These are phyloP conservation scores for Plasmodium inui DNA, from an alignment of 169 alveolate species.

Conservation along the genomic window DNA sequence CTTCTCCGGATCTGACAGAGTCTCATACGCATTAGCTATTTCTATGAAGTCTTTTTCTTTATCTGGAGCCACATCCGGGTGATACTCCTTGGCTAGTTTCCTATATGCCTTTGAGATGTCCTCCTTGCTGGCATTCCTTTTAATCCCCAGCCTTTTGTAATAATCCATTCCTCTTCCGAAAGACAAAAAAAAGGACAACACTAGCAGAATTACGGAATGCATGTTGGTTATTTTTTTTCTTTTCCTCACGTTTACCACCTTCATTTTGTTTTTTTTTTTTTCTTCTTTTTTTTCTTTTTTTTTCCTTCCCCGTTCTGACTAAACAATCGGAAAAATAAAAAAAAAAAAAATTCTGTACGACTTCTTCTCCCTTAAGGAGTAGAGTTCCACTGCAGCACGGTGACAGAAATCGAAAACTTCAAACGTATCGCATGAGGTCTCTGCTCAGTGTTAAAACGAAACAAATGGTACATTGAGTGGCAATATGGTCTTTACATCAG, in stretches of 20 bases:
- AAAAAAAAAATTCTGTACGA: background rate
- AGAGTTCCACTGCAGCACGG: background rate
- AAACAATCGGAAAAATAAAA: background rate
- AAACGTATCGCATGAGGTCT: background rate
- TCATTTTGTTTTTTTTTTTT: conserved; percentile 12
- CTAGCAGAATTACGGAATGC: conserved; percentile 25
- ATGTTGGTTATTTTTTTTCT: conserved; percentile 31
- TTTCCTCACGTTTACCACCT: conserved; percentile 28
- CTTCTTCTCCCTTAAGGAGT: background rate
- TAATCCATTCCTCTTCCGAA: conserved; percentile 83
- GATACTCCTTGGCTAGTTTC: conserved; percentile 91
- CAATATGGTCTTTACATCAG: background rate
- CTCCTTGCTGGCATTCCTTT: conserved; percentile 88
- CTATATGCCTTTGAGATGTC: conserved; percentile 95
- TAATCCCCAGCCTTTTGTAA: conserved; percentile 89
- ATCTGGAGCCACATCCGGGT: conserved; percentile 93
- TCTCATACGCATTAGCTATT: conserved; percentile 95
- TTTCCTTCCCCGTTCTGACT: background rate
- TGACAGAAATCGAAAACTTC: background rate
- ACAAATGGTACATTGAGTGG: background rate
- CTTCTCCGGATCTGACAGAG: conserved; percentile 91
- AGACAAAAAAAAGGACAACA: conserved; percentile 51
- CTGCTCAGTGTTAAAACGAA: background rate
- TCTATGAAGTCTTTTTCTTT: conserved; percentile 90
- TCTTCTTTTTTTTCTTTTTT: background rate